A percentile compares a stretch with the other conserved stretches of the same genome.
These are phyloP conservation scores for Candida nemodendra DNA, from an alignment of 805 yeast genomes.

Conservation along the genomic window DNA sequence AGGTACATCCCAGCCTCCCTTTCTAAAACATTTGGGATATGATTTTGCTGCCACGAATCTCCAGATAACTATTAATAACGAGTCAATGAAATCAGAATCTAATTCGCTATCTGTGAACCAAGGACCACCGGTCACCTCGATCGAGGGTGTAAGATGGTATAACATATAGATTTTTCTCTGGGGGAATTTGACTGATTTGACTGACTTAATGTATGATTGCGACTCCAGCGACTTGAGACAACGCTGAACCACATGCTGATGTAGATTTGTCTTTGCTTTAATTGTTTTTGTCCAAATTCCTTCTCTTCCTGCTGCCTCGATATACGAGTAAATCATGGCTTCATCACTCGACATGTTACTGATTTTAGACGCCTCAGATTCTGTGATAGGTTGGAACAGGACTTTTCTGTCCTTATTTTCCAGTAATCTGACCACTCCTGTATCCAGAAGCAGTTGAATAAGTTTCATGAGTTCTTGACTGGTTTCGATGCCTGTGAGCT, in stretches of 20 bases:
- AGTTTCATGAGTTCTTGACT: constrained; percentile 40
- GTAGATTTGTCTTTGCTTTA: constrained; percentile 82
- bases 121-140: constrained; percentile 97
- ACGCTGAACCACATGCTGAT: constrained; percentile 85
- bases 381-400: constrained; percentile 74
- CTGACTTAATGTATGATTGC: constrained; percentile 81
- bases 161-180: constrained; percentile 96
- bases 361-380: constrained; percentile 73
- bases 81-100: constrained; percentile 89
- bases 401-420: constrained; percentile 57
- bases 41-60: constrained; percentile 74
- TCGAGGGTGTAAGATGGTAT: constrained; percentile 87
- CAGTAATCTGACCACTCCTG: constrained; percentile 61
- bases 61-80: constrained; percentile 82
- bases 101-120: constrained; percentile 97
- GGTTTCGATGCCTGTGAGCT: constrained; percentile 42
- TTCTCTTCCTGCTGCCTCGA: constrained; percentile 90
- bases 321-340: constrained; percentile 84
- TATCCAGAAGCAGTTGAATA: constrained; percentile 46
- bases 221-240: constrained; percentile 78
- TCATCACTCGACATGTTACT: constrained; percentile 83
- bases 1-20: constrained; percentile 25
- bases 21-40: constrained; percentile 68
- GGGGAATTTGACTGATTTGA: constrained; percentile 86
- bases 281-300: constrained; percentile 96